Percentiles rank a stretch among this genome's conserved stretches.
Evolutionary conservation across 2,329 filamentous ascomycete species (phyloP).

Genomic region (Fusarium vanettenii): DNA sequence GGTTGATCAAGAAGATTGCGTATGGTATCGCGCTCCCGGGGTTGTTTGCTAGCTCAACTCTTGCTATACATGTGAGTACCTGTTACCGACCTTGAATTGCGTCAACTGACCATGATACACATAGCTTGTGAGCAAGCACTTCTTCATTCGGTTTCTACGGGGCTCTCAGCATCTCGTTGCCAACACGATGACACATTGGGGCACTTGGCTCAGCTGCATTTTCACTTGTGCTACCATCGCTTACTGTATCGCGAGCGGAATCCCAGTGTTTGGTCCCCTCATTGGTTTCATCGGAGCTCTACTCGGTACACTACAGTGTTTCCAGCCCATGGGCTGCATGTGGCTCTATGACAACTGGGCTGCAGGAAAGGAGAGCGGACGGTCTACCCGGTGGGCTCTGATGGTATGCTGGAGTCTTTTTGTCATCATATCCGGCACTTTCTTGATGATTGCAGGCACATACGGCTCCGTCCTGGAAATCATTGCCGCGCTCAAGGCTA

Average conservation of each 20-base stretch:
- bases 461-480: constrained; percentile 26
- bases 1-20: constrained; percentile 54
- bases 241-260: constrained; percentile 32
- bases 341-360: constrained; percentile 34
- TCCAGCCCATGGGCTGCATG: constrained; percentile 34
- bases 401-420: constrained; percentile 16
- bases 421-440: constrained; percentile 16
- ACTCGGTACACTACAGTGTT: constrained; percentile 31
- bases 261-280: constrained; percentile 28
- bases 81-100: not conserved
- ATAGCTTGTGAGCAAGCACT: constrained; percentile 40
- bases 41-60: constrained; percentile 41
- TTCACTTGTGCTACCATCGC: constrained; percentile 8
- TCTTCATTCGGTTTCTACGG: constrained; percentile 46
- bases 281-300: constrained; percentile 32
- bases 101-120: not conserved
- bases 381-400: not conserved
- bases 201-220: constrained; percentile 41
- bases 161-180: constrained; percentile 45
- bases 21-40: constrained; percentile 54
- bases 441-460: constrained; percentile 19
- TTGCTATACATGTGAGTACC: constrained; percentile 36
- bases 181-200: constrained; percentile 44
- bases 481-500: not conserved
- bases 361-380: not conserved